Evolutionary conservation across 345 rosid genomes (phyloP), one percentile per base, ranked within the genome.

Genomic region (Citrus glauca): DNA sequence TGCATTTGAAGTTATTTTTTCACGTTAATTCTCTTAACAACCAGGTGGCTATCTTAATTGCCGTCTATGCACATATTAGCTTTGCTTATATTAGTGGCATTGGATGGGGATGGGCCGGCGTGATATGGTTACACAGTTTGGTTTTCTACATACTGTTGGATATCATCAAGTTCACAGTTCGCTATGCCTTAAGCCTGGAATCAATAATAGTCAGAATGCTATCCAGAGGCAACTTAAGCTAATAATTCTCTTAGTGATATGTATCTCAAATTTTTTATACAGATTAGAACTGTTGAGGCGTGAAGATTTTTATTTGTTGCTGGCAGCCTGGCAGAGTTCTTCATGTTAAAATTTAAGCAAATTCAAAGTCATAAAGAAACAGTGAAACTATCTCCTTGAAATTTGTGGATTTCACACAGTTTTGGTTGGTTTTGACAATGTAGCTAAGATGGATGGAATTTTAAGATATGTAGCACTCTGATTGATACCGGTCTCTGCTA

Each of bases 51-150:
- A 91, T 95, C 27, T 24, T 92, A 75, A 89, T 93, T 71, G 96
- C 99, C 45, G 96, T 95, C 35, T 92, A 93, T 63, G 95, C 93
- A 69, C 69, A 92, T 4, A 89, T 94, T 35, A 89, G 95, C 87
- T 94, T 96, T 86, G 95, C 99, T 82, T 74, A 84, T 65, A 92
- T 95, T 71, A 90, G 88, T 1, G 94, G 98, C 61, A 95, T 95
- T 69, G 99, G 99, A 83, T 95, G 99, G 99, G 90, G 93, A 82
- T 95, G 98, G 99, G 99, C 97, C 60, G 99, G 95, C 70, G 89
- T 92, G 48, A 91, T 95, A 77, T 93, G 99, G 99, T 74, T 93
- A 63, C 93, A 93, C 77, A 90, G 97, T 77, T 79, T 95, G 79
- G 66, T 92, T 80, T 93, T 88, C 90, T 93, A 92, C 77, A 13